Evolutionary conservation across 345 rosid species (phyloP), one percentile per base, ranked within the genome.

Genomic region (Cardamine chenopodiifolia): DNA sequence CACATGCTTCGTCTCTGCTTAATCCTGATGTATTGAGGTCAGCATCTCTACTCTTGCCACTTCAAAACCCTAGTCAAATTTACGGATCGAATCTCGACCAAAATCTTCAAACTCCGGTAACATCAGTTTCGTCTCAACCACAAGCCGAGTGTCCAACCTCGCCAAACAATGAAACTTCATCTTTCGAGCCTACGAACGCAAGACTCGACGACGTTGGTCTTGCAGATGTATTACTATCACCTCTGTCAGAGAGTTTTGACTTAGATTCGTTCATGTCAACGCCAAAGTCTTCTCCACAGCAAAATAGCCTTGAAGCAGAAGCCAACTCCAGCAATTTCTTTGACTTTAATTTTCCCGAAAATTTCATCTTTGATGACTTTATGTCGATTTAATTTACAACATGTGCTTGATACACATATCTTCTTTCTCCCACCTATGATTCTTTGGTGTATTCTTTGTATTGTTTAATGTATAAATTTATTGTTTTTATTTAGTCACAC

Each of bases 321-420:
- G 85, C 92, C 80, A 85, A 84, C 68, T 80, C 86, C 84, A 87
- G 87, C 80, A 82, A 81, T 83, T 85, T 90, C 75, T 82, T 91
- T 50, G 84, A 90, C 82, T 88, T 94, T 54, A 90, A 86, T 26
- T 83, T 90, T 78, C 96, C 93, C 1, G 89, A 86, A 61, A 77
- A 84, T 78, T 85, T 91, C 64, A 85, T 80, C 71, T 72, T 94
- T 60, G 83, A 73, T 37, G 95, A 91, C 65, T 90, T 91, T 78
- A 59, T 90, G 86, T 88, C 82, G 76, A 81, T 26, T 32, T 65
- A 29, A 49, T 18, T 6, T 26, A 15, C 31, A 65, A 12, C 64
- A 56, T 47, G 34, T 64, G 37, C 56, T 5, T 73, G 31, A 4
- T 29, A 34, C 35, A 37, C 8, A 6, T 32, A 12, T 71, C 2